Percentiles rank a stretch among this genome's conserved stretches.
Evolutionary conservation across 768 basidiomycete species (phyloP).

Genomic region (Ramaria rubella): DNA sequence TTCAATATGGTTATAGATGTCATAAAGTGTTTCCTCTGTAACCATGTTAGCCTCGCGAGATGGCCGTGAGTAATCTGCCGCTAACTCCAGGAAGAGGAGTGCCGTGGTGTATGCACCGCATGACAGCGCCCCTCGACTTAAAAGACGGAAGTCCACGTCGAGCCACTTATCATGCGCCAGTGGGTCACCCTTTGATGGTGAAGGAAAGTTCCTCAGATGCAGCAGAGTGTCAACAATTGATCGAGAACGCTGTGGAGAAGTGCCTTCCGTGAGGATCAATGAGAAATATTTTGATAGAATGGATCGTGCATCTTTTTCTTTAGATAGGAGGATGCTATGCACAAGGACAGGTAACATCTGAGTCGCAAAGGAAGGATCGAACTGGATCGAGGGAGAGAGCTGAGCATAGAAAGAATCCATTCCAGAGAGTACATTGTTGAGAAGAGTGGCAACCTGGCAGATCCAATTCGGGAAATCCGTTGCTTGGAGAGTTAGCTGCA

Average conservation of each 20-base stretch:
- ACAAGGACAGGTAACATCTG: constrained; percentile 70
- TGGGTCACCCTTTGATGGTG: constrained; percentile 27
- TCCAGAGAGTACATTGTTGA: constrained; percentile 52
- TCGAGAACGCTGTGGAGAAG: constrained; percentile 39
- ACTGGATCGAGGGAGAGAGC: constrained; percentile 50
- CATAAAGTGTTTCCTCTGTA: constrained; percentile 72
- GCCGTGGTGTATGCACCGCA: constrained; percentile 88
- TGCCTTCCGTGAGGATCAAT: constrained; percentile 37
- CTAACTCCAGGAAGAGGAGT: constrained; percentile 82
- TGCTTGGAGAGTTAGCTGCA: constrained; percentile 15
- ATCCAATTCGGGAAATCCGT: constrained; percentile 60
- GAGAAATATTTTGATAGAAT: constrained; percentile 51
- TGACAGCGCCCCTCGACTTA: constrained; percentile 65
- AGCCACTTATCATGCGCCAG: constrained; percentile 74
- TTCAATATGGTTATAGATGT: constrained; percentile 91
- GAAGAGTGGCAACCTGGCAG: constrained; percentile 43
- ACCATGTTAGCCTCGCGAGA: constrained; percentile 19
- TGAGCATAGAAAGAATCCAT: constrained; percentile 62
- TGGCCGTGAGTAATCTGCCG: constrained; percentile 40
- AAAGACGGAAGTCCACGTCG: constrained; percentile 59
- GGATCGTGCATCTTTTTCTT: constrained; percentile 20
- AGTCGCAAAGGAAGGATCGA: constrained; percentile 53
- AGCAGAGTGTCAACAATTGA: constrained; percentile 70
- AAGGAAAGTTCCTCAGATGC: constrained; percentile 67
- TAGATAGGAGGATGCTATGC: constrained; percentile 49